Conservation (phyloP, 805 yeast genomes). For the Wickerhamiella allomyrinae region DNA sequence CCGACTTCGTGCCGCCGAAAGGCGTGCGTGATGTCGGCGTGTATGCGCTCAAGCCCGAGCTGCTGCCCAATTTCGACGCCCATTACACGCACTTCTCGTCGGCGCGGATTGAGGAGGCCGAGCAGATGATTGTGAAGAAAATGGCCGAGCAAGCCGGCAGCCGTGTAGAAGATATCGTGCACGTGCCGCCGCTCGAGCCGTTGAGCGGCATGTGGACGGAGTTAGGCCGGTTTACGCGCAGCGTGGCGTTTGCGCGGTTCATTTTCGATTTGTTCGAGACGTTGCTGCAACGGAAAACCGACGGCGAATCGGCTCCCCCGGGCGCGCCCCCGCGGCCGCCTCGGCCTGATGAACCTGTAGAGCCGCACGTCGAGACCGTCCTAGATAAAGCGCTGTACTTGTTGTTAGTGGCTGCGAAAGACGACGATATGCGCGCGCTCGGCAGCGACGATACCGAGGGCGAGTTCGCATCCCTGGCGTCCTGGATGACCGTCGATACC, state of each 20-base stretch:
- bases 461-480: constrained; percentile 5
- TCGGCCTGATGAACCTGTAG: constrained; percentile 2
- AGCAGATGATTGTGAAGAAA: constrained; percentile 41
- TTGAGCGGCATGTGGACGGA: constrained; percentile 23
- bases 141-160: constrained; percentile 29
- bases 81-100: constrained; percentile 65
- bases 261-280: constrained; percentile 9
- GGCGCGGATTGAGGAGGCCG: constrained; percentile 75
- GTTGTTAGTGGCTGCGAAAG: constrained; percentile 44
- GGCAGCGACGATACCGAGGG: not conserved
- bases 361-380: constrained; percentile 38
- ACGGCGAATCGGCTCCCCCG: not conserved
- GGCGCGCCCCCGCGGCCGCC: not conserved
- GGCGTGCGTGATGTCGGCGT: constrained; percentile 45
- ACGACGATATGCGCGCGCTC: constrained; percentile 21
- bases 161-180: constrained; percentile 35
- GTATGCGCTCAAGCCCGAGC: constrained; percentile 50
- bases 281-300: not conserved
- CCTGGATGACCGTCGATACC: constrained; percentile 11
- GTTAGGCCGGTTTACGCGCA: constrained; percentile 19
- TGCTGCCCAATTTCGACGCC: constrained; percentile 51
- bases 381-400: constrained; percentile 49
- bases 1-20: constrained; percentile 49
- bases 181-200: constrained; percentile 36
- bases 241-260: constrained; percentile 18